Evolutionary conservation across 495 filamentous ascomycete genomes (phyloP), one percentile per base, ranked within the genome.

Genomic region (Aspergillus coremiiformis): DNA sequence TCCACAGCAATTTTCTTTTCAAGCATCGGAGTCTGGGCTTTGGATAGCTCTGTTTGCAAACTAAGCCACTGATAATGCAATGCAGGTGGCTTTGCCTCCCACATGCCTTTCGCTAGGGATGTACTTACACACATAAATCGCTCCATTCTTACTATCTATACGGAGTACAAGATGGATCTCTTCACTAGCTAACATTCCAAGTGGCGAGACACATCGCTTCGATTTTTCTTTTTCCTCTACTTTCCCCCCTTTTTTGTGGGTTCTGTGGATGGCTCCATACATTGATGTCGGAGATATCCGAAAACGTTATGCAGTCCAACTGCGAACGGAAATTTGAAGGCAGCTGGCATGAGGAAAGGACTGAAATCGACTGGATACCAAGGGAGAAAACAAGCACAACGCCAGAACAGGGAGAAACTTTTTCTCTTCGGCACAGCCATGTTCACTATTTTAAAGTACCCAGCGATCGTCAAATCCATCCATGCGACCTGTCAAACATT

Each of bases 401-500:
- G 21, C 19, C 1, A 21, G 37, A 41, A 41, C 15, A 41, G 11
- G 19, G 19, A 41, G 19, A 41, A 11, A 20, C 9, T 20, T 17
- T 41, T 41, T 6, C 3, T 17, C 19, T 17, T 41, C 19, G 8
- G 9, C 17, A 7, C 19, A 33, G 17, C 29, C 27, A 32, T 17
- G 14, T 24, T 46, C 4, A 10, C n/a, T n/a, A n/a, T n/a, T n/a
- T n/a, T n/a, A n/a, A n/a, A n/a, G n/a, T n/a, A n/a, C n/a, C n/a
- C 2, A 35, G 4, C 39, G 27, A 45, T 30, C 14, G 22, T 22
- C 45, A 37, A 44, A 19, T 49, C 45, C 32, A n/a, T n/a, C 51
- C 33, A 54, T 44, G 43, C 52, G 54, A 51, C 49, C 51, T 57
- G 49, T 59, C 51, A 20, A 55, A 49, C 56, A 59, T 54, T 54